phyloP scores from a whole-genome alignment of 139 green algal species.

The Chlamydomonas incerta region DNA sequence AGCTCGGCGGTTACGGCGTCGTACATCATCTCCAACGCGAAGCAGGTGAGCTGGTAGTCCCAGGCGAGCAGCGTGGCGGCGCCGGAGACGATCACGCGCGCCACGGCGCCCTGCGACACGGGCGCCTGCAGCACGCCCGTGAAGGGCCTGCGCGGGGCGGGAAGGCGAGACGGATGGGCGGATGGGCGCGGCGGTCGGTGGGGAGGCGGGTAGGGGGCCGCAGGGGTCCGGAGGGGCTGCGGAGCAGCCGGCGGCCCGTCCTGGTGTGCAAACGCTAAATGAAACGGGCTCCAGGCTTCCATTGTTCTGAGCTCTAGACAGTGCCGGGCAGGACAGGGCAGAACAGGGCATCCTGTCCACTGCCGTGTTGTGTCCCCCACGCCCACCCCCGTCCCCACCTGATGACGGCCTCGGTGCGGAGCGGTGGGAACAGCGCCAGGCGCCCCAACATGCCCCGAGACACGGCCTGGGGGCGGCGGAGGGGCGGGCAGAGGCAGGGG shows the following conservation, averaged over 20 bases:
- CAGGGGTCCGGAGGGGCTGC: too few relatives aligned
- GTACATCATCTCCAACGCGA: constrained; percentile 1
- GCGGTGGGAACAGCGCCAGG: not conserved
- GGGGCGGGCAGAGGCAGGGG: too few relatives aligned
- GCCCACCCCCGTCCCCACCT: not conserved
- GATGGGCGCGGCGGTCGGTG: too few relatives aligned
- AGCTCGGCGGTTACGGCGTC: not conserved
- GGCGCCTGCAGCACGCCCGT: not conserved
- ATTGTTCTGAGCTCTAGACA: too few relatives aligned
- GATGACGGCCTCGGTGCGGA: not conserved
- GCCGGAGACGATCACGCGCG: not conserved
- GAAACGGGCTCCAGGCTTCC: too few relatives aligned
- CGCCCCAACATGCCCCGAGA: not conserved
- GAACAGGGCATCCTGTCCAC: too few relatives aligned
- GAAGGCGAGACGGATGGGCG: too few relatives aligned
- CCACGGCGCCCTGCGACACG: not conserved
- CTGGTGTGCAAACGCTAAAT: too few relatives aligned
- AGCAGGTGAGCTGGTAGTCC: not conserved
- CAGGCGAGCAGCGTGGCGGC: not conserved
- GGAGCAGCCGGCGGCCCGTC: too few relatives aligned
- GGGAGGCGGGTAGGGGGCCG: too few relatives aligned
- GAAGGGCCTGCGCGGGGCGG: not conserved
- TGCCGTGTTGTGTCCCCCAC: too few relatives aligned
- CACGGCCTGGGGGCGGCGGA: not conserved
- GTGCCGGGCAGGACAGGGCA: too few relatives aligned